Percentiles rank a stretch among this genome's conserved stretches.
Conservation (phyloP, 306 rosid species). For the Vigna unguiculata region DNA sequence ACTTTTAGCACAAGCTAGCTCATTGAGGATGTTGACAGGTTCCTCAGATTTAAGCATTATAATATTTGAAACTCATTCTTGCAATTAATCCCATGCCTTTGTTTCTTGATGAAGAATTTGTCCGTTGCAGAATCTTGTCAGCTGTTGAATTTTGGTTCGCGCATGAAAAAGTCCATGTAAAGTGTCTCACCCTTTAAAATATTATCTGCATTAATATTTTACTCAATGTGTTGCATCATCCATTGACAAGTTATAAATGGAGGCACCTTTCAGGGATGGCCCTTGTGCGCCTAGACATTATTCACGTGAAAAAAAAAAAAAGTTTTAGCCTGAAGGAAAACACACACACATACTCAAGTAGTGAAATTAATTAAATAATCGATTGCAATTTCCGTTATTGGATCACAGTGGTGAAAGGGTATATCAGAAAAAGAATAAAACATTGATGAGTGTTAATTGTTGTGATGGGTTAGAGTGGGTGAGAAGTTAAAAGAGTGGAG, state of each 20-base stretch:
- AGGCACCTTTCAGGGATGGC: conserved; percentile 46
- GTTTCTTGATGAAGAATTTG: conserved; percentile 51
- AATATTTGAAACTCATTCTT: conserved; percentile 40
- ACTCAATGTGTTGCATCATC: conserved; percentile 55
- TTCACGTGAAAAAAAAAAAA: conserved; percentile 58
- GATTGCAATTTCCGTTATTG: conserved; percentile 28
- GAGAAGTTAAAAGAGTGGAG: conserved; percentile 45
- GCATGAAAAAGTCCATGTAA: conserved; percentile 48
- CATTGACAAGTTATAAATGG: conserved; percentile 54
- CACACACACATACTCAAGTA: conserved; percentile 33
- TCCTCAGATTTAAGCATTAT: conserved; percentile 36
- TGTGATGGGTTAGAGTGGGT: conserved; percentile 5
- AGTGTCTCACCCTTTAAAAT: conserved; percentile 44
- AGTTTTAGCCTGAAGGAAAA: conserved; percentile 17
- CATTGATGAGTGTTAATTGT: conserved; percentile 15
- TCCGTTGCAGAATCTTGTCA: conserved; percentile 52
- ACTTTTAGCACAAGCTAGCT: conserved; percentile 59
- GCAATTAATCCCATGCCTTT: conserved; percentile 37
- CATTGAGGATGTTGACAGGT: conserved; percentile 56
- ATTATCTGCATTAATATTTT: conserved; percentile 48
- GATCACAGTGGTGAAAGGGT: conserved; percentile 17
- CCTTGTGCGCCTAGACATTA: conserved; percentile 51
- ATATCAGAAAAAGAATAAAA: not conserved
- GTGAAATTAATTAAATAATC: conserved; percentile 11
- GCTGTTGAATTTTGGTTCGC: conserved; percentile 57